Evolutionary conservation across 352 stramenopile genomes (phyloP).

Genomic region (Pythium guiyangense): DNA sequence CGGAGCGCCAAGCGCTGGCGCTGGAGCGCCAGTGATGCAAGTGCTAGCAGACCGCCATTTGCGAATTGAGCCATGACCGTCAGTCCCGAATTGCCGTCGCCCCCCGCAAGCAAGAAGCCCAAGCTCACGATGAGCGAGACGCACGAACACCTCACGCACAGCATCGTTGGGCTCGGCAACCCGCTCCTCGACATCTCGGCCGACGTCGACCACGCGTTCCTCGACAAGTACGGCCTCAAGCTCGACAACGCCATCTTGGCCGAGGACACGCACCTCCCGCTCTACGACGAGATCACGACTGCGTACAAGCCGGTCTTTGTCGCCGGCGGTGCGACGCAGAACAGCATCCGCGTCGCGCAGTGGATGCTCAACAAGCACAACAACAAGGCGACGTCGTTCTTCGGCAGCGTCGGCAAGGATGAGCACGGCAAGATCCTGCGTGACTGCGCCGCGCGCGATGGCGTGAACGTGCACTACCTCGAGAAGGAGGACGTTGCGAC

Average conservation of each 20-base stretch:
- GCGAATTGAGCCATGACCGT: conserved; percentile 4
- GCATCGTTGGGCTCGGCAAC: conserved; percentile 97
- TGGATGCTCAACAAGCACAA: conserved; percentile 96
- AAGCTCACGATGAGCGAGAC: conserved; percentile 18
- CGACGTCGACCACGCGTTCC: conserved; percentile 90
- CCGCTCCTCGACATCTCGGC: conserved; percentile 98
- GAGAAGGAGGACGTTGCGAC: conserved; percentile 92
- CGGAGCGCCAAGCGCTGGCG: too few species aligned
- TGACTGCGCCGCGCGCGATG: conserved; percentile 92
- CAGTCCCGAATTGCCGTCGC: conserved; percentile 16
- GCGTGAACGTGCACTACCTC: conserved; percentile 97
- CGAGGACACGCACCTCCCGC: conserved; percentile 96
- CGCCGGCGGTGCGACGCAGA: conserved; percentile 97
- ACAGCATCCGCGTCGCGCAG: conserved; percentile 98
- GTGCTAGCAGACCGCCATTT: not conserved
- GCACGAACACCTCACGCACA: conserved; percentile 53
- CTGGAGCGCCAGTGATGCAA: too few species aligned
- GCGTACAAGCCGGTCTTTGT: conserved; percentile 94
- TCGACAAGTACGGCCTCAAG: conserved; percentile 96
- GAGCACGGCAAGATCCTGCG: conserved; percentile 90
- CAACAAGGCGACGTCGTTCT: conserved; percentile 89
- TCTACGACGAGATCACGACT: conserved; percentile 94
- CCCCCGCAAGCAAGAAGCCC: conserved; percentile 19
- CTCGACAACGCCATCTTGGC: conserved; percentile 96
- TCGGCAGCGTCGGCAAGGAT: conserved; percentile 96